Evolutionary conservation across 2,329 filamentous ascomycete genomes (phyloP).

Genomic region (Fusarium sp.): DNA sequence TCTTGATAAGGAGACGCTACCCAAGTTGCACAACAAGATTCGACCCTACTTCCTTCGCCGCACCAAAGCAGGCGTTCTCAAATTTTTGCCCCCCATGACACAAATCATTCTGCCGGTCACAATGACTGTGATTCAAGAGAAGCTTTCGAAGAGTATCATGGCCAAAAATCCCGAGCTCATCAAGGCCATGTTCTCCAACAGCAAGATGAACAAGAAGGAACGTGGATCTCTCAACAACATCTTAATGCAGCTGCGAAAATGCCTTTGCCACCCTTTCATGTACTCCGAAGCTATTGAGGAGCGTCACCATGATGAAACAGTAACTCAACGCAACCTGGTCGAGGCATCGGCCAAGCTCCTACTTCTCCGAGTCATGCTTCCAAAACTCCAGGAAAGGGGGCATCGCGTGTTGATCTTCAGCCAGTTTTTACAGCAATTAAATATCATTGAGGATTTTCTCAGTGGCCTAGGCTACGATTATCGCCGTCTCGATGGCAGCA

Average conservation of each 20-base stretch:
- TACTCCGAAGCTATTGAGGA: slow-evolving; percentile 94
- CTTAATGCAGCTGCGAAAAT: slow-evolving; percentile 92
- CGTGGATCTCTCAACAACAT: slow-evolving; percentile 91
- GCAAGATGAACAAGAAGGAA: slow-evolving; percentile 73
- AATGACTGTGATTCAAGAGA: slow-evolving; percentile 93
- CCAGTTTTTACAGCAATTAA: slow-evolving; percentile 89
- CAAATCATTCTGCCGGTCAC: slow-evolving; percentile 97
- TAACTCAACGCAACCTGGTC: slow-evolving; percentile 82
- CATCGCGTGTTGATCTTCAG: slow-evolving; percentile 96
- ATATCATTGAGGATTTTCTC: slow-evolving; percentile 93
- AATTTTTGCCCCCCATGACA: slow-evolving; percentile 90
- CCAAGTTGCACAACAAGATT: slow-evolving; percentile 83
- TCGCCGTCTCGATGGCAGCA: slow-evolving; percentile 85
- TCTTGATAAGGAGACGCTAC: slow-evolving; percentile 85
- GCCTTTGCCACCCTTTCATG: slow-evolving; percentile 94
- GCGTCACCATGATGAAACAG: slow-evolving; percentile 66
- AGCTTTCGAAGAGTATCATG: slow-evolving; percentile 92
- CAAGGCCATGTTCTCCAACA: slow-evolving; percentile 80
- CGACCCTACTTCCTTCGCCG: slow-evolving; percentile 75
- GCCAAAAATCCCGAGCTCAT: slow-evolving; percentile 91
- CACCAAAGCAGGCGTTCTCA: slow-evolving; percentile 90
- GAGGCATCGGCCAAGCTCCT: slow-evolving; percentile 92
- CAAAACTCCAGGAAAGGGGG: slow-evolving; percentile 83
- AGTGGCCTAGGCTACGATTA: slow-evolving; percentile 76
- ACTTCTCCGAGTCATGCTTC: slow-evolving; percentile 84